Conservation (phyloP, 2,329 filamentous ascomycete species). For the Botrytis hyacinthi region DNA sequence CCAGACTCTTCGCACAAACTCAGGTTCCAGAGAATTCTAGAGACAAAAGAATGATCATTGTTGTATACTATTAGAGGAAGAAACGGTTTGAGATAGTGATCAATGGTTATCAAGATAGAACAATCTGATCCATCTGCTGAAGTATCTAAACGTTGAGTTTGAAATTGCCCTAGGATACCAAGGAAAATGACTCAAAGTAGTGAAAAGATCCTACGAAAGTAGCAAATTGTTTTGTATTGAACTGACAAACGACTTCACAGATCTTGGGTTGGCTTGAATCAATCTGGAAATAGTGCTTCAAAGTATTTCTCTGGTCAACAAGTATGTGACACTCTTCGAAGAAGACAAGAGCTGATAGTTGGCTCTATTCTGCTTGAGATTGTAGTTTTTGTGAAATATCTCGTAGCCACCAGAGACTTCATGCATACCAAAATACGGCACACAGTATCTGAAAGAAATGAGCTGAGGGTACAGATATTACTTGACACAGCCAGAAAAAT, state of each 20-base stretch:
- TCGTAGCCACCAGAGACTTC: neutral
- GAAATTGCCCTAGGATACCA: neutral
- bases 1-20: neutral
- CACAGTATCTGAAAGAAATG: rapidly evolving
- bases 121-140: neutral
- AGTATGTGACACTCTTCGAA: neutral
- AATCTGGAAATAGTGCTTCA: too few species aligned
- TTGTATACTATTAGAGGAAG: neutral
- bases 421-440: too few species aligned
- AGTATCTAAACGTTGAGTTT: rapidly evolving
- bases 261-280: rapidly evolving
- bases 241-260: neutral
- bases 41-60: neutral
- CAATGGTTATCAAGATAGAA: neutral
- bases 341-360: neutral
- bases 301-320: too few species aligned
- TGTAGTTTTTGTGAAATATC: too few species aligned
- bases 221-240: neutral
- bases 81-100: neutral
- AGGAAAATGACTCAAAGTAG: neutral
- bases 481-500: neutral
- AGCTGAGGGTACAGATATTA: neutral
- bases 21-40: neutral
- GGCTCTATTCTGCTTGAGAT: too few species aligned
- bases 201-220: neutral